Percentiles rank a stretch among this genome's conserved stretches.
Evolutionary conservation across 306 rosid species (phyloP).

Genomic region (Oxytropis ochrocephala): DNA sequence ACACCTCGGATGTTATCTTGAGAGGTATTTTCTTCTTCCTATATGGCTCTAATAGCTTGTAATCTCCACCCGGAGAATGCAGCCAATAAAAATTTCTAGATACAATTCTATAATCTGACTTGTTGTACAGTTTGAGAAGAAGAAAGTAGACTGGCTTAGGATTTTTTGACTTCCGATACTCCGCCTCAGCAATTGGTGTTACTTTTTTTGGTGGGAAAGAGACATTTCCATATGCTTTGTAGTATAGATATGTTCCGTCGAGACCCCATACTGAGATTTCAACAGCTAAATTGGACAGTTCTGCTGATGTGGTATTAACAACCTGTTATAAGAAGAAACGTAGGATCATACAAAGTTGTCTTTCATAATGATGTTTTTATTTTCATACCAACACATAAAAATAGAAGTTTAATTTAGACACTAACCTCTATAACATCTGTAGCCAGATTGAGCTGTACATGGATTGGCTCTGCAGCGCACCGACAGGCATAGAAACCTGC

Average conservation of each 20-base stretch:
- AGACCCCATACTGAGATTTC: conserved; percentile 95
- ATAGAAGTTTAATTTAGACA: neutral
- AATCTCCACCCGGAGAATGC: conserved; percentile 78
- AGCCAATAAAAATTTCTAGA: conserved; percentile 93
- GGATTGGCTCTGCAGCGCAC: conserved; percentile 82
- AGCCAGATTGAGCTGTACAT: conserved; percentile 77
- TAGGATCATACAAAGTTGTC: conserved; percentile 10
- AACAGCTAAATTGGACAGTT: conserved; percentile 55
- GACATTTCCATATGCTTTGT: conserved; percentile 38
- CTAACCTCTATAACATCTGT: conserved; percentile 70
- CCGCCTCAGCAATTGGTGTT: conserved; percentile 61
- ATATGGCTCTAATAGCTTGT: conserved; percentile 72
- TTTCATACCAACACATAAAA: conserved; percentile 9
- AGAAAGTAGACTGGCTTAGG: conserved; percentile 84
- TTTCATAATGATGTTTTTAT: neutral
- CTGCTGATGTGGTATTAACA: conserved; percentile 71
- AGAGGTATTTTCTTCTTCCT: conserved; percentile 68
- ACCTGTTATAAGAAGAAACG: conserved; percentile 48
- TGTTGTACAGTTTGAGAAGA: conserved; percentile 70
- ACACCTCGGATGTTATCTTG: conserved; percentile 56
- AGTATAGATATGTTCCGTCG: conserved; percentile 74
- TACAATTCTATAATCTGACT: conserved; percentile 45
- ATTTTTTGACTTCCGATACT: conserved; percentile 64
- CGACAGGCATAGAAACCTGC: conserved; percentile 95
- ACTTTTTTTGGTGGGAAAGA: conserved; percentile 27